These are phyloP conservation scores for Trametes punicea DNA, from an alignment of 768 basidiomycete species.

Conservation along the genomic window DNA sequence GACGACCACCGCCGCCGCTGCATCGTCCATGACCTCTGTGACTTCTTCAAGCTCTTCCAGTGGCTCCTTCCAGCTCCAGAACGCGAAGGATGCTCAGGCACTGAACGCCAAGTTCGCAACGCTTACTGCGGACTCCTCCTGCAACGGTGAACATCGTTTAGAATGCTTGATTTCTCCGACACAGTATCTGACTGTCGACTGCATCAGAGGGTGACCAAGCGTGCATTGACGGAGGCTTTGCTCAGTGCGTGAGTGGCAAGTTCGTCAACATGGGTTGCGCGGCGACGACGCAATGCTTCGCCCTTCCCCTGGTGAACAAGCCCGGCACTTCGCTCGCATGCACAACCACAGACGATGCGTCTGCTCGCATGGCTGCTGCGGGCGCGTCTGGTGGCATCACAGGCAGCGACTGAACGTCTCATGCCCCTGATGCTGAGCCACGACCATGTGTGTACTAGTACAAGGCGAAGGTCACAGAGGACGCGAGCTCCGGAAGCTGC, in stretches of 20 bases:
- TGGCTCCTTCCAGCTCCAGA: conserved; percentile 26
- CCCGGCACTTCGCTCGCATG: conserved; percentile 40
- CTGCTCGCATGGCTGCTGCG: conserved; percentile 33
- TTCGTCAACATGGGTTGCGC: conserved; percentile 35
- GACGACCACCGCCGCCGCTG: conserved; percentile 10
- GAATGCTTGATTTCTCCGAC: not conserved
- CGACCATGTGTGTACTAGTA: not conserved
- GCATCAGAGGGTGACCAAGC: conserved; percentile 33
- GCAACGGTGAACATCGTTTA: conserved; percentile 22
- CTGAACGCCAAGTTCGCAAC: conserved; percentile 32
- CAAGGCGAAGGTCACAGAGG: not conserved
- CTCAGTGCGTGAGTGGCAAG: conserved; percentile 39
- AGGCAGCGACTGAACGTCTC: conserved; percentile 22
- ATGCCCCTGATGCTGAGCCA: not conserved
- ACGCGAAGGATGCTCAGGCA: conserved; percentile 33
- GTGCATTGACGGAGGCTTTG: conserved; percentile 37
- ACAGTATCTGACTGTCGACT: not conserved
- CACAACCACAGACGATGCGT: conserved; percentile 34
- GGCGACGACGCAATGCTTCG: conserved; percentile 33
- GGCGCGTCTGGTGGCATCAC: conserved; percentile 33
- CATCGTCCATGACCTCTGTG: conserved; percentile 13
- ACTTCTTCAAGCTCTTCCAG: conserved; percentile 4
- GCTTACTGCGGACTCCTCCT: conserved; percentile 26
- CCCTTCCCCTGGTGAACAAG: conserved; percentile 42
- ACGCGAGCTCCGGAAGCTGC: conserved; percentile 7